Evolutionary conservation across 352 stramenopile genomes (phyloP).

Genomic region (Stramenopiles sp.): DNA sequence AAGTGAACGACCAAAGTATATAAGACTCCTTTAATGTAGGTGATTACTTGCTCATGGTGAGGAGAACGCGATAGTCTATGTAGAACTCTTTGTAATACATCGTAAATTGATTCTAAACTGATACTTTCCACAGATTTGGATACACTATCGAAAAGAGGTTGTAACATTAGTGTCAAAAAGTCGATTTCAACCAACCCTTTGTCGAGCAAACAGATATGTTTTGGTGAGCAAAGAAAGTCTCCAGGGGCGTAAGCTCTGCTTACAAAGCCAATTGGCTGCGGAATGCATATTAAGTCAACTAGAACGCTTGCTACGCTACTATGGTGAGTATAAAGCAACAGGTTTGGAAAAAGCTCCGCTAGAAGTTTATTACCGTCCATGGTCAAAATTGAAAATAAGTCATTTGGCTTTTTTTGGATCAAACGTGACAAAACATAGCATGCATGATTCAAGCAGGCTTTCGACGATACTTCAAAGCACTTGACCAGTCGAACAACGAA

Average conservation of each 20-base stretch:
- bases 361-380: background rate
- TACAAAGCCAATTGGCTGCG: background rate
- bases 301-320: background rate
- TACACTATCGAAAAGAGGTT: background rate
- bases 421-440: background rate
- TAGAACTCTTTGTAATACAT: background rate
- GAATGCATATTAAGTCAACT: background rate
- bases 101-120: no score
- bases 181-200: background rate
- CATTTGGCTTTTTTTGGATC: background rate
- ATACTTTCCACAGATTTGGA: background rate
- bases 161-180: background rate
- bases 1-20: background rate
- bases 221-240: background rate
- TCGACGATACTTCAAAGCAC: background rate
- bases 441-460: background rate
- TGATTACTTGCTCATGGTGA: background rate
- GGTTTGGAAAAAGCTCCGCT: background rate
- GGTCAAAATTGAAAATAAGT: background rate
- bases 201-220: background rate
- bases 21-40: background rate
- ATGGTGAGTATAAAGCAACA: no score
- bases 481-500: background rate
- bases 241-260: background rate
- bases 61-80: background rate